Base-by-base conservation (phyloP, 2,329 filamentous ascomycete genomes). In the Cadophora malorum region DNA sequence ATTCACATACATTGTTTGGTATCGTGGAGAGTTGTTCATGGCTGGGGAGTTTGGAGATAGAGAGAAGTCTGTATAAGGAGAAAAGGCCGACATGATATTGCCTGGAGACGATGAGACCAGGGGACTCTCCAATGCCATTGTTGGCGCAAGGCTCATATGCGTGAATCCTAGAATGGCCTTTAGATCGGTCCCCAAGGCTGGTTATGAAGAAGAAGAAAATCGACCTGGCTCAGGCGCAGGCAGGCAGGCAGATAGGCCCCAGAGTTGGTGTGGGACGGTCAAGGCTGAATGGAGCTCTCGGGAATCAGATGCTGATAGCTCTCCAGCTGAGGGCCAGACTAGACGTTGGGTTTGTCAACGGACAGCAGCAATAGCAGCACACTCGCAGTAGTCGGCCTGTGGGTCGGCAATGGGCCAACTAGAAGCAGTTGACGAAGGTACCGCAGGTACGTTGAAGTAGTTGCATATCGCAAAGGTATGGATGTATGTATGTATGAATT, bases 61-160 rank as follows among this genome's bases (percentile, higher is more conserved):
- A 62, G 86, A 84, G 80, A 88, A 86, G 60, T 88, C 83, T 70
- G 83, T 81, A 71, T 83, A 83, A 59, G 82, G 80, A 66, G 85
- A 85, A 72, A 86, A 86, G 69, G 81, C 78, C 64, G 85, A 84
- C 78, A 85, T 81, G 72, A 86, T 79, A 79, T 81, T 86, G 76
- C 84, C 86, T 68, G 86, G 86, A 23, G 63, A 64, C 69, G 89
- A 90, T 70, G 87, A 86, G 75, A 88, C 82, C 74, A 91, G 78
- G 69, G 88, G 88, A 76, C 84, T 87, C 80, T 88, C 84, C 77
- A 89, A 82, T 78, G 86, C 86, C 86, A 88, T 88, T 65, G 64
- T 73, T 67, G 65, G 65, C 56, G 65, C 63, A 47, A 72, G 69
- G 67, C 71, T 72, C 64, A 64, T 63, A 67, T 71, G 69, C 69